Conservation (phyloP, 306 rosid genomes). For the Cyclanthera cordifolia region DNA sequence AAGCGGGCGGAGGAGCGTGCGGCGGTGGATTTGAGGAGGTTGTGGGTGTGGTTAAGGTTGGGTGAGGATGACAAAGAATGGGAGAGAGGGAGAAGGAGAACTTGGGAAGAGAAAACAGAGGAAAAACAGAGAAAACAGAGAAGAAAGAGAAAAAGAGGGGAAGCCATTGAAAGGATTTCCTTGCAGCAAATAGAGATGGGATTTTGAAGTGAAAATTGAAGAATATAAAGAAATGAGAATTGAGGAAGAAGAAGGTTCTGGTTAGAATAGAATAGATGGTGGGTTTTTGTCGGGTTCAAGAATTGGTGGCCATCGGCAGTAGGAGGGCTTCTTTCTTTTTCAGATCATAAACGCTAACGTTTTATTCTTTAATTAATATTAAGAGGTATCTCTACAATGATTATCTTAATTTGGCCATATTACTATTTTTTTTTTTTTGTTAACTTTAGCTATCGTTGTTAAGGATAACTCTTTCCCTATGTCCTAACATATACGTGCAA, state of each 20-base stretch:
- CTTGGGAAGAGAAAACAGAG: slow-evolving; percentile 22
- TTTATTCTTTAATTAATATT: too few relatives aligned
- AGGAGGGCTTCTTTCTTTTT: not conserved
- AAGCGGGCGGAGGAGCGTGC: slow-evolving; percentile 50
- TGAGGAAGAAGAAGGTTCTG: slow-evolving; percentile 1
- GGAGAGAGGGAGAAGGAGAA: slow-evolving; percentile 41
- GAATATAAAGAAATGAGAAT: not conserved
- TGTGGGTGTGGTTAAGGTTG: slow-evolving; percentile 55
- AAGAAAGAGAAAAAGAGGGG: slow-evolving; percentile 17
- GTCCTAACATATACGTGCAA: too few relatives aligned
- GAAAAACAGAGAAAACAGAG: slow-evolving; percentile 37
- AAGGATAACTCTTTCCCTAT: too few relatives aligned
- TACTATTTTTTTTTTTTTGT: too few relatives aligned
- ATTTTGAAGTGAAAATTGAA: not conserved
- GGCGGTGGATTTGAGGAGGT: slow-evolving; percentile 62
- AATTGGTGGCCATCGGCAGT: not conserved
- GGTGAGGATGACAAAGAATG: slow-evolving; percentile 53
- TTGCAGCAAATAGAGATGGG: not conserved
- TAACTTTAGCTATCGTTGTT: too few relatives aligned
- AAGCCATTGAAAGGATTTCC: slow-evolving; percentile 47
- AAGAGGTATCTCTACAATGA: too few relatives aligned
- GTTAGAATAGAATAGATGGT: not conserved
- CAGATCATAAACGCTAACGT: too few relatives aligned
- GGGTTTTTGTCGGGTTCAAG: not conserved
- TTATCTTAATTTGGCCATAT: too few relatives aligned